Base-by-base conservation (phyloP, 2,329 filamentous ascomycete species). In the Colletotrichum plurivorum region DNA sequence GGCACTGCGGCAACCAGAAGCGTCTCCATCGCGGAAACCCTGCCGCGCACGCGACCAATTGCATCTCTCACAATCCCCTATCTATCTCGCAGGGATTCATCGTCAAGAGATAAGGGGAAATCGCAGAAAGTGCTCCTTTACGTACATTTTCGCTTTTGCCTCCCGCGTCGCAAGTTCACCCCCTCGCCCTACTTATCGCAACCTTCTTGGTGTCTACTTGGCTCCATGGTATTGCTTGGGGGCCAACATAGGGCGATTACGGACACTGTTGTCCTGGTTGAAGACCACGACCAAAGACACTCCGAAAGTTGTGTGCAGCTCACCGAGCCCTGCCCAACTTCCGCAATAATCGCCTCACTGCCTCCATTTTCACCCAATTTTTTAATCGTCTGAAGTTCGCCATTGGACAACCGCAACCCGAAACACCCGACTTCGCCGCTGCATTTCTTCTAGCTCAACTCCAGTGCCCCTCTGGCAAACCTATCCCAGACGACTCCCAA, bases 391-490 rank as follows among this genome's bases (percentile, higher is more conserved):
- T 36, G 15, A 49, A 36, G 46, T 39, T 39, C 43, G 12, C 18
- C 18, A 67, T 69, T 67, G 67, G 63, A 27, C 25, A 25, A n/a
- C 43, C 5, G 20, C 49, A 52, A 46, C 36, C 51, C 62, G 62
- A 51, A 53, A 69, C 16, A 49, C 56, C 62, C 67, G 51, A 61
- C 41, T 61, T 69, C 20, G 62, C 67, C 55, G 66, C 67, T 31
- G 18, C 52, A 10, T 48, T 16, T 65, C 31, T 69, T 56, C 67
- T 67, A 69, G 65, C 67, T 56, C 39, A 25, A n/a, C 63, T 69
- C 67, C 67, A 69, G 62, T 56, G 41, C 18, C 39, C 49, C 41
- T 36, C 7, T 61, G 16, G 48, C 54, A 20, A 25, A 55, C 66
- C 66, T 69, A 66, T 69, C 61, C 65, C 46, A 53, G 39, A 64